Evolutionary conservation across 179 eudicot species (phyloP).

Genomic region (Drosera spatulata): DNA sequence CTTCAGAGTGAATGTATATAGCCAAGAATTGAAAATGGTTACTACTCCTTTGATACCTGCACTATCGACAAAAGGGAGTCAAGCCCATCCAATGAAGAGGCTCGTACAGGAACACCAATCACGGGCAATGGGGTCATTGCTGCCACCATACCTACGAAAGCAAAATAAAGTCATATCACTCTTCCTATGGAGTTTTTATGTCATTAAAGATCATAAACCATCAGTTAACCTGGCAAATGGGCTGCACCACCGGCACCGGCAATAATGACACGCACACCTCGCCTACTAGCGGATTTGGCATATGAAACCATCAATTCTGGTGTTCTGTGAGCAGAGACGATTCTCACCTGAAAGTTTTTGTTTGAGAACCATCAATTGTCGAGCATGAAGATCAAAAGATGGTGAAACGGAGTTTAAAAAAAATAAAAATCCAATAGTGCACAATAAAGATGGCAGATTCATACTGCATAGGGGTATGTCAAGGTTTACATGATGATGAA

Average conservation of each 20-base stretch:
- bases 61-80: conserved; percentile 93
- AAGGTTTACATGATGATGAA: no score
- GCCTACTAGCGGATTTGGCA: conserved; percentile 62
- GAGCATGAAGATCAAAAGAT: no score
- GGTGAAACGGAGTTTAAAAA: no score
- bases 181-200: no score
- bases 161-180: no score
- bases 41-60: conserved; percentile 35
- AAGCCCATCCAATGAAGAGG: conserved; percentile 77
- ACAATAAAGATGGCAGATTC: no score
- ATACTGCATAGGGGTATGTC: no score
- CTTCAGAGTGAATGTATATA: no score
- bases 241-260: conserved; percentile 99
- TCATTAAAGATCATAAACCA: no score
- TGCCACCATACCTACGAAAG: conserved; percentile 81
- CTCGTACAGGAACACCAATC: conserved; percentile 89
- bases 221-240: conserved; percentile 79
- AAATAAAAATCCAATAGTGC: no score
- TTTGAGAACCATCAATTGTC: no score
- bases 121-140: conserved; percentile 91
- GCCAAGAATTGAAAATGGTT: no score
- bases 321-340: conserved; percentile 93
- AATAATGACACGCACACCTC: conserved; percentile 80
- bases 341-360: conserved; percentile 47
- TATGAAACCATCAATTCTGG: conserved; percentile 84